Evolutionary conservation across 2,329 filamentous ascomycete genomes (phyloP).

Genomic region (Aureobasidium sp.): DNA sequence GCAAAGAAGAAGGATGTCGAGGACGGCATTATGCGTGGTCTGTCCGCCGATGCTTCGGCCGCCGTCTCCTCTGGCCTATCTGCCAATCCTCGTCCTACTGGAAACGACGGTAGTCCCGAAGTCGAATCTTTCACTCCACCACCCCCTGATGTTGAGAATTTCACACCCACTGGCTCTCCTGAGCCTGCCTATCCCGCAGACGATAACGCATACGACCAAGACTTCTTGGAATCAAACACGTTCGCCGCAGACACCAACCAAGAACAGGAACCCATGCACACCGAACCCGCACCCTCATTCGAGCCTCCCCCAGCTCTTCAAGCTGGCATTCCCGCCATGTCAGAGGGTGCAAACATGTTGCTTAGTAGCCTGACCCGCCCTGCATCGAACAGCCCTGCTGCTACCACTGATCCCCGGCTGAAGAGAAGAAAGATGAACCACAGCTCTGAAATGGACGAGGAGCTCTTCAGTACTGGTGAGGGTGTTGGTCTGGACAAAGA

Average conservation of each 20-base stretch:
- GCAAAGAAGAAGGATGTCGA: constrained; percentile 83
- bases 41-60: constrained; percentile 43
- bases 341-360: constrained; percentile 21
- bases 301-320: constrained; percentile 23
- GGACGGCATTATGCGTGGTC: constrained; percentile 78
- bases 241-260: constrained; percentile 19
- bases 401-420: constrained; percentile 26
- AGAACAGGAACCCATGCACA: constrained; percentile 24
- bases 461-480: constrained; percentile 23
- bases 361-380: constrained; percentile 24
- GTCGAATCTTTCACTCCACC: constrained; percentile 50
- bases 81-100: constrained; percentile 4
- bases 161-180: constrained; percentile 68
- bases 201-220: constrained; percentile 15
- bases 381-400: constrained; percentile 19
- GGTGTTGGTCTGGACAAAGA: constrained; percentile 19
- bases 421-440: constrained; percentile 32
- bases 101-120: constrained; percentile 32
- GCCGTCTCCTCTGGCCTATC: constrained; percentile 23
- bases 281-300: constrained; percentile 26
- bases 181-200: constrained; percentile 23
- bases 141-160: constrained; percentile 74
- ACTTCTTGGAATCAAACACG: constrained; percentile 17
- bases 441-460: constrained; percentile 25
- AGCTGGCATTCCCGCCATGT: neutral